Evolutionary conservation across 164 flowering plant genomes (phyloP).

Genomic region (Hamamelis virginiana): DNA sequence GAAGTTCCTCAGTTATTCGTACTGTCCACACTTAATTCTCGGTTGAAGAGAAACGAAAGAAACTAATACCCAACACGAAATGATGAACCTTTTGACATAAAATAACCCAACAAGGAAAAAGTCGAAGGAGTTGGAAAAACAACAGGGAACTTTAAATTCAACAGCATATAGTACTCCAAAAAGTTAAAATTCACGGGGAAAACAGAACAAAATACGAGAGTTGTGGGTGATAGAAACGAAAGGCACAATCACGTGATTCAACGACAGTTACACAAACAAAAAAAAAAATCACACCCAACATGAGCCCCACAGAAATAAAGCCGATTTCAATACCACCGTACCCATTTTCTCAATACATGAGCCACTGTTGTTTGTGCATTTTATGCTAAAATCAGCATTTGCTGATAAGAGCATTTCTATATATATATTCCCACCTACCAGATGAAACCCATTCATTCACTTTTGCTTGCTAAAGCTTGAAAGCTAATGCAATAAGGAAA

Average conservation of each 20-base stretch:
- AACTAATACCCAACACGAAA: slow-evolving; percentile 3
- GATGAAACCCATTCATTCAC: background rate
- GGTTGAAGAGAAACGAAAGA: slow-evolving; percentile 10
- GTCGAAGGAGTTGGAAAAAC: background rate
- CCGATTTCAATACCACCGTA: slow-evolving; percentile 14
- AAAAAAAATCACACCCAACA: slow-evolving; percentile 1
- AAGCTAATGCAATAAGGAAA: background rate
- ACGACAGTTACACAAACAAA: slow-evolving; percentile 11
- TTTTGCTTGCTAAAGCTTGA: background rate
- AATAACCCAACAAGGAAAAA: background rate
- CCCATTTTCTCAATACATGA: background rate
- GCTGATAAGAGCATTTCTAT: too few species aligned
- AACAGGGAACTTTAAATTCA: background rate
- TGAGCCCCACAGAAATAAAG: slow-evolving; percentile 22
- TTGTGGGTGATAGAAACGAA: background rate
- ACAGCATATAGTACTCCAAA: background rate
- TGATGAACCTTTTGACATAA: slow-evolving; percentile 1
- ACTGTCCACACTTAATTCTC: background rate
- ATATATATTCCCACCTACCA: too few species aligned
- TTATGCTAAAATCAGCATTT: too few species aligned
- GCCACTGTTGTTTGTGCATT: too few species aligned
- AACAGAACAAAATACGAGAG: background rate
- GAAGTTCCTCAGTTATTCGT: background rate
- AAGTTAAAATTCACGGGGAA: background rate
- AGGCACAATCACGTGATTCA: slow-evolving; percentile 29